Conservation (phyloP, 1,284 basidiomycete species). For the Microbotryomycetes sp. region DNA sequence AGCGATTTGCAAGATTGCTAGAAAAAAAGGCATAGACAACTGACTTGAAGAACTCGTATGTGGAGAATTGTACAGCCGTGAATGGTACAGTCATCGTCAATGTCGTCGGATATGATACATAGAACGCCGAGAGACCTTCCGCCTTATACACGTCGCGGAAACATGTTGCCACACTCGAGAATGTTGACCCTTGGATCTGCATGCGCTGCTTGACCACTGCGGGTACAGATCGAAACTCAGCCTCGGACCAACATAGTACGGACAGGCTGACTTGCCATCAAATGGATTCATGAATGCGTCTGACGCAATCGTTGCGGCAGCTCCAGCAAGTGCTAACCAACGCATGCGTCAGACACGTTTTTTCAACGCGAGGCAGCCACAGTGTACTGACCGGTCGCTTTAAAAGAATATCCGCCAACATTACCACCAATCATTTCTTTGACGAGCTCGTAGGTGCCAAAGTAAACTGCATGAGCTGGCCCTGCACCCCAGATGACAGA, state of each 20-base stretch:
- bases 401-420: slow-evolving; percentile 67
- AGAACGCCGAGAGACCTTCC: slow-evolving; percentile 89
- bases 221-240: neutral
- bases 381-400: slow-evolving; percentile 56
- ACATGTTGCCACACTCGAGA: slow-evolving; percentile 74
- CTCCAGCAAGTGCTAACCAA: slow-evolving; percentile 73
- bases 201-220: slow-evolving; percentile 98
- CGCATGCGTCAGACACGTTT: neutral
- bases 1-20: no score
- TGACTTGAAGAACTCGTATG: slow-evolving; percentile 85
- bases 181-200: slow-evolving; percentile 89
- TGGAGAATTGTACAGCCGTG: slow-evolving; percentile 95
- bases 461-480: slow-evolving; percentile 96
- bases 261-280: slow-evolving; percentile 60
- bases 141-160: slow-evolving; percentile 72
- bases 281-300: slow-evolving; percentile 99
- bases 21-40: no score
- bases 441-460: slow-evolving; percentile 89
- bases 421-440: slow-evolving; percentile 91
- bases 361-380: neutral
- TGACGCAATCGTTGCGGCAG: slow-evolving; percentile 85
- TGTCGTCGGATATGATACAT: slow-evolving; percentile 97
- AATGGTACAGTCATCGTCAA: slow-evolving; percentile 95
- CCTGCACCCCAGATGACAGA: slow-evolving; percentile 97
- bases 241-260: neutral